These are phyloP conservation scores for Hericium rajendrae DNA, from an alignment of 768 basidiomycete species.

Conservation along the genomic window DNA sequence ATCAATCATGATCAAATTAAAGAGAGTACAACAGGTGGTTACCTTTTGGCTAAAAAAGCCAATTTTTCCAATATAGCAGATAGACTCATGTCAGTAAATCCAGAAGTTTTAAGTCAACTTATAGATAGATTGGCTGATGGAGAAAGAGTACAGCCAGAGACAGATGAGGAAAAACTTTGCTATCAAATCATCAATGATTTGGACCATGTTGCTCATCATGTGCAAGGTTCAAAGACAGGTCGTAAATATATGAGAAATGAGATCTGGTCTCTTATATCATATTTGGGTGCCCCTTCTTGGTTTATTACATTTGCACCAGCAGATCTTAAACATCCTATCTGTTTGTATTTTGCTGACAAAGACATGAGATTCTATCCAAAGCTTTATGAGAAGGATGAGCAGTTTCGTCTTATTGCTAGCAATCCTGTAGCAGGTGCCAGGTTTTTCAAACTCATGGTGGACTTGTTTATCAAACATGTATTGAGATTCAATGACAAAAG, in stretches of 20 bases:
- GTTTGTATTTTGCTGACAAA: constrained; percentile 11
- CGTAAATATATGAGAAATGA: constrained; percentile 12
- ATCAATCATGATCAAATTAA: constrained; percentile 18
- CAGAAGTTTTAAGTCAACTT: neutral
- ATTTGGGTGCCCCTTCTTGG: constrained; percentile 11
- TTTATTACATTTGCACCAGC: constrained; percentile 17
- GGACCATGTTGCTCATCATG: constrained; percentile 9
- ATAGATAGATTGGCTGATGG: neutral
- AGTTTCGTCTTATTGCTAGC: neutral
- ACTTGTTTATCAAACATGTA: constrained; percentile 9
- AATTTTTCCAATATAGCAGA: constrained; percentile 6
- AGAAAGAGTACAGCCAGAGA: constrained; percentile 1
- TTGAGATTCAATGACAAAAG: neutral
- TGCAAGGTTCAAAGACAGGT: constrained; percentile 9
- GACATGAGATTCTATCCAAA: neutral
- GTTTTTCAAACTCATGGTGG: constrained; percentile 14
- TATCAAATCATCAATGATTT: constrained; percentile 6
- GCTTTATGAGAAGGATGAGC: neutral
- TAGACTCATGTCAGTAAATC: constrained; percentile 1
- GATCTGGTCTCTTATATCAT: constrained; percentile 11
- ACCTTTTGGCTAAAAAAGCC: constrained; percentile 1
- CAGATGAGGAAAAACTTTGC: constrained; percentile 3
- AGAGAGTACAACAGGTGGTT: constrained; percentile 5
- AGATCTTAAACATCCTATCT: constrained; percentile 14
- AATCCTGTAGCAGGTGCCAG: constrained; percentile 14